These are phyloP conservation scores for Paecilomyces variotii DNA, from an alignment of 2,329 filamentous ascomycete species.

Conservation along the genomic window DNA sequence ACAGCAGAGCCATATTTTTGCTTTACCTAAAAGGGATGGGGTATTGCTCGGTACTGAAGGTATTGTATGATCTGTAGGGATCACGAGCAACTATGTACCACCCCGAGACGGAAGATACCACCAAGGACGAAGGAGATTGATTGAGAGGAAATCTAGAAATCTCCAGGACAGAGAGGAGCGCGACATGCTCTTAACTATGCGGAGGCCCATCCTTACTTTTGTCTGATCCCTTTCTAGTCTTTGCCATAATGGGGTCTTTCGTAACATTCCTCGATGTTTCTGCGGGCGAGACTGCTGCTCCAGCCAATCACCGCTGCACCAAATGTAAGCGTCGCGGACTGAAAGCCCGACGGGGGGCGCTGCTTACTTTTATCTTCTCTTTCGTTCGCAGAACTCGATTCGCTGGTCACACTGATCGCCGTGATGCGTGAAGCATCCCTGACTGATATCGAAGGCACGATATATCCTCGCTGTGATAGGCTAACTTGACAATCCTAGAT, in stretches of 20 bases:
- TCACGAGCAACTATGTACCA: background rate
- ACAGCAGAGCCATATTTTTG: constrained; percentile 29
- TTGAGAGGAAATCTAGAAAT: background rate
- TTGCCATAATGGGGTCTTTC: background rate
- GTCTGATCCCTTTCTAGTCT: background rate
- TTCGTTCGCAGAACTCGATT: background rate
- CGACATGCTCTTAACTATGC: background rate
- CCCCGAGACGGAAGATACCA: background rate
- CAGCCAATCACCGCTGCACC: background rate
- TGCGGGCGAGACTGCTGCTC: background rate
- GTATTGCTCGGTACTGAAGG: background rate
- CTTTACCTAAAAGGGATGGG: background rate
- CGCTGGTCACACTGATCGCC: background rate
- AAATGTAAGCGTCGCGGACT: background rate
- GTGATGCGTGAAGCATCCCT: background rate
- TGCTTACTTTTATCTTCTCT: background rate
- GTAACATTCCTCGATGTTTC: background rate
- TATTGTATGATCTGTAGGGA: background rate
- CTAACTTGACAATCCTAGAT: background rate
- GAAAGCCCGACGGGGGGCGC: background rate
- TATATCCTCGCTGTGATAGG: background rate
- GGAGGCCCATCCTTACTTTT: background rate
- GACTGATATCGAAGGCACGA: background rate
- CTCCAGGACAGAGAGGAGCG: background rate
- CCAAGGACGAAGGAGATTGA: background rate